Evolutionary conservation across 177 flowering plant genomes (phyloP), one percentile per base, ranked within the genome.

Genomic region (Vitis hybrid): DNA sequence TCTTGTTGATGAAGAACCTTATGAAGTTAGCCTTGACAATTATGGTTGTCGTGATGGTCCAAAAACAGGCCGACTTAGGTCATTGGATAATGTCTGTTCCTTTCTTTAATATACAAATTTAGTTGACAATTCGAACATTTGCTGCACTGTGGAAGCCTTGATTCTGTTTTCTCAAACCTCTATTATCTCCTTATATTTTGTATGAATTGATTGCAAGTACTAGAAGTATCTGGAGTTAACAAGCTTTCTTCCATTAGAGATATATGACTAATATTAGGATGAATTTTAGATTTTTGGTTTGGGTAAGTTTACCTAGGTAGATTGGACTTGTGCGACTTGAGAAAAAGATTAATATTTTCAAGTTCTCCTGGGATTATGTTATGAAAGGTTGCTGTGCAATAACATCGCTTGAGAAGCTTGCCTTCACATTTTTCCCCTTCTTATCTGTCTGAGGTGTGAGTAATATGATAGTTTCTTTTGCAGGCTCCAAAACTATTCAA

Each of bases 401-500:
- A 40, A 40, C 48, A 8, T 5, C 9, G 48, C 48, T 40, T 40
- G 48, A 30, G 10, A 40, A 40, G 2, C 48, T 40, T 15, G 18
- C 57, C 57, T 14, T 17, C 30, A 19, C 8, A 10, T 60, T 60
- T 23, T 12, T 60, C 15, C 11, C 4, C 40, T 5, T 10, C 6
- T 0, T 55, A 55, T 14, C 57, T 55, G 17, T 12, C 57, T 55
- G 17, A 13, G 17, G 8, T 17, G 7, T 40, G 48, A 40, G 48
- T 55, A 26, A 23, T 23, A 10, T 60, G 62, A 11, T 23, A 10
- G 48, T 56, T 40, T 61, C 19, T 52, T 48, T 15, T 81, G 72
- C 85, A 89, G 93, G 86, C 61, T 21, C 87, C 89, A 49, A 83
- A 81, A 73, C 81, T 89, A 54, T 86, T 89, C 65, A 66, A 52